Percentiles rank a stretch among this genome's conserved stretches.
Conservation (phyloP, 805 yeast genomes). For the Kuraishia borneana region DNA sequence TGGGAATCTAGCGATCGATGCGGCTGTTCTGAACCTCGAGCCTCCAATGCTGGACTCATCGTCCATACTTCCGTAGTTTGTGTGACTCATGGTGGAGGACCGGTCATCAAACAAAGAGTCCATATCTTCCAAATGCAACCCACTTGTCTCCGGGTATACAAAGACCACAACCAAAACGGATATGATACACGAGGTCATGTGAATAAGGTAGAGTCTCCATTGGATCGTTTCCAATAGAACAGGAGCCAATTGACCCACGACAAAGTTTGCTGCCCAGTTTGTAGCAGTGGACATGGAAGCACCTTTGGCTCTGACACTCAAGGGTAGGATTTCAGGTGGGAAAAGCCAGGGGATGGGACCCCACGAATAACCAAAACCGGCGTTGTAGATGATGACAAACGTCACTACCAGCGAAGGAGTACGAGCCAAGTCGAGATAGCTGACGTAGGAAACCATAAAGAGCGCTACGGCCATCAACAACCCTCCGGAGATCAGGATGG, state of each 20-base stretch:
- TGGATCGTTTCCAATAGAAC: constrained; percentile 62
- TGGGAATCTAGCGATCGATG: constrained; percentile 3
- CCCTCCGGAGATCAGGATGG: constrained; percentile 73
- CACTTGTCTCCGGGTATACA: constrained; percentile 84
- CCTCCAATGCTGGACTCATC: constrained; percentile 1
- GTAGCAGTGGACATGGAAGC: constrained; percentile 87
- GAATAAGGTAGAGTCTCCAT: constrained; percentile 77
- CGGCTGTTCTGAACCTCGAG: constrained; percentile 2
- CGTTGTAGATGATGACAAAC: constrained; percentile 70
- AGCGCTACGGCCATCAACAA: constrained; percentile 68
- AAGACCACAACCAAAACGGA: constrained; percentile 65
- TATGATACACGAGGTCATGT: constrained; percentile 64
- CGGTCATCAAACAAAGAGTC: constrained; percentile 77
- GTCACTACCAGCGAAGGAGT: constrained; percentile 68
- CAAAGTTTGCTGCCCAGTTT: constrained; percentile 86
- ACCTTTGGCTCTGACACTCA: constrained; percentile 78
- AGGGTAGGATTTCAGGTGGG: constrained; percentile 81
- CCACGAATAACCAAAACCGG: constrained; percentile 85
- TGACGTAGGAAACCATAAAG: constrained; percentile 49
- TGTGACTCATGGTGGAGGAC: constrained; percentile 11
- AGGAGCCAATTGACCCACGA: constrained; percentile 90
- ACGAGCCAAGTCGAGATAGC: constrained; percentile 29
- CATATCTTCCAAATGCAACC: constrained; percentile 84
- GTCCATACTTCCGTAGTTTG: constrained; percentile 4
- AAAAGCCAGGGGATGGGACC: constrained; percentile 91